These are phyloP conservation scores for Gaeumannomyces tritici DNA, from an alignment of 2,329 filamentous ascomycete genomes.

Conservation along the genomic window DNA sequence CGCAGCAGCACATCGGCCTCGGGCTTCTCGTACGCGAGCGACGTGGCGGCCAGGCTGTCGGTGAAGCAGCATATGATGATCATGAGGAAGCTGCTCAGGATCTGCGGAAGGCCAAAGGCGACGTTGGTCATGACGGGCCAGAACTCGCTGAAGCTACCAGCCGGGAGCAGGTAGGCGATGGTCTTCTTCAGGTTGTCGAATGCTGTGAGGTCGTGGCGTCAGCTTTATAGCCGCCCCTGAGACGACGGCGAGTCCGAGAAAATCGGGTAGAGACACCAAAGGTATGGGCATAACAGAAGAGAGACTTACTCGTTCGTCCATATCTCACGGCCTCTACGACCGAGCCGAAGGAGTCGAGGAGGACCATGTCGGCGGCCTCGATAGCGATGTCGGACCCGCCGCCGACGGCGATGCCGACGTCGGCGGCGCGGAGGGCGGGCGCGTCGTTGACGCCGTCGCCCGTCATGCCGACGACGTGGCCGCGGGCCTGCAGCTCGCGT, in stretches of 20 bases:
- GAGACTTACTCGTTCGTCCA: slow-evolving; percentile 44
- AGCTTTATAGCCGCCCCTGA: neutral
- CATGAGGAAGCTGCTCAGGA: slow-evolving; percentile 66
- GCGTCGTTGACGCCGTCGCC: slow-evolving; percentile 85
- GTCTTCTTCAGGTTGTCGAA: slow-evolving; percentile 75
- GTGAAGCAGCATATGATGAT: slow-evolving; percentile 66
- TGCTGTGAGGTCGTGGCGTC: slow-evolving; percentile 20
- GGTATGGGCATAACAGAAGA: neutral
- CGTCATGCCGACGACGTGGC: slow-evolving; percentile 69
- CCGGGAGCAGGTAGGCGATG: slow-evolving; percentile 64
- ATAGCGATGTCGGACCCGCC: slow-evolving; percentile 77
- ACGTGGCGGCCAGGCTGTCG: slow-evolving; percentile 63
- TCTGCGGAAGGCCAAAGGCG: slow-evolving; percentile 62
- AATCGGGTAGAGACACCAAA: neutral
- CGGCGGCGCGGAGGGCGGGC: slow-evolving; percentile 68
- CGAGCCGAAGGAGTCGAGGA: slow-evolving; percentile 65
- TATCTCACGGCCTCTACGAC: slow-evolving; percentile 65
- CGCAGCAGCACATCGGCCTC: slow-evolving; percentile 67
- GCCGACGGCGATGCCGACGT: slow-evolving; percentile 75
- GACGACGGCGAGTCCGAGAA: neutral
- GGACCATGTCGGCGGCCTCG: slow-evolving; percentile 71
- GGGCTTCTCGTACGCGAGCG: slow-evolving; percentile 66
- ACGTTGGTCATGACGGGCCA: slow-evolving; percentile 69
- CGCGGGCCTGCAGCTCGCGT: slow-evolving; percentile 57
- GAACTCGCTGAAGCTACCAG: slow-evolving; percentile 66